These are phyloP conservation scores for Calonectria hawksworthii DNA, from an alignment of 2,329 filamentous ascomycete species.

Conservation along the genomic window DNA sequence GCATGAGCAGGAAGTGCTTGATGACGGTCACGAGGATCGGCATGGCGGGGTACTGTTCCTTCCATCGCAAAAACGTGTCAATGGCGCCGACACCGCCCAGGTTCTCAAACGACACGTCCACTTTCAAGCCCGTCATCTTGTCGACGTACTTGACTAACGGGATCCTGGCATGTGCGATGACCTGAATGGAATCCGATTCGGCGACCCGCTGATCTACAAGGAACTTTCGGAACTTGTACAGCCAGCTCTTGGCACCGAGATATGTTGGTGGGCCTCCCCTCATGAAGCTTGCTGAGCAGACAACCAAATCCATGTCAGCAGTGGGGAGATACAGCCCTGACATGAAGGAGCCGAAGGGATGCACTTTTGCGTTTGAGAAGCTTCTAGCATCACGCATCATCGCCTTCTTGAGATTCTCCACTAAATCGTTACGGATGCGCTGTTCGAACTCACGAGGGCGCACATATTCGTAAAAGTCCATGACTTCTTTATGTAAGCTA, in stretches of 20 bases:
- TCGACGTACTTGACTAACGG: conserved; percentile 95
- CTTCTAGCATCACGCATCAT: conserved; percentile 65
- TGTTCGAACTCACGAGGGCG: conserved; percentile 84
- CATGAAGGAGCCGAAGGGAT: conserved; percentile 93
- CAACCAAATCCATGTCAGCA: conserved; percentile 94
- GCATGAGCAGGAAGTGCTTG: conserved; percentile 93
- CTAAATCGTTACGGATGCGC: conserved; percentile 78
- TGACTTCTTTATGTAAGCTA: conserved; percentile 90
- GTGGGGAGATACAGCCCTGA: conserved; percentile 80
- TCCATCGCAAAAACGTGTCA: conserved; percentile 86
- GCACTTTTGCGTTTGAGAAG: conserved; percentile 74
- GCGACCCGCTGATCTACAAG: conserved; percentile 71
- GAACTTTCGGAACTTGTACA: conserved; percentile 74
- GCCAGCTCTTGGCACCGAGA: conserved; percentile 64
- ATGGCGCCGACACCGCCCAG: conserved; percentile 84
- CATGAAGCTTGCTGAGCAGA: conserved; percentile 74
- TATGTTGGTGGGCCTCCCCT: conserved; percentile 63
- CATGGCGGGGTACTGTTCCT: conserved; percentile 84
- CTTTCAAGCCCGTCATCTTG: conserved; percentile 79
- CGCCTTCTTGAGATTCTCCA: conserved; percentile 75
- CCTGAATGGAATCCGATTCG: conserved; percentile 70
- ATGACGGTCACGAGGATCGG: conserved; percentile 87
- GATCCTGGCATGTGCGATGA: conserved; percentile 84
- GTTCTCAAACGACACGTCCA: conserved; percentile 97
- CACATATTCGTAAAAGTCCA: conserved; percentile 90